Evolutionary conservation across 768 basidiomycete species (phyloP), one percentile per base, ranked within the genome.

Genomic region (Suillus subalutaceus): DNA sequence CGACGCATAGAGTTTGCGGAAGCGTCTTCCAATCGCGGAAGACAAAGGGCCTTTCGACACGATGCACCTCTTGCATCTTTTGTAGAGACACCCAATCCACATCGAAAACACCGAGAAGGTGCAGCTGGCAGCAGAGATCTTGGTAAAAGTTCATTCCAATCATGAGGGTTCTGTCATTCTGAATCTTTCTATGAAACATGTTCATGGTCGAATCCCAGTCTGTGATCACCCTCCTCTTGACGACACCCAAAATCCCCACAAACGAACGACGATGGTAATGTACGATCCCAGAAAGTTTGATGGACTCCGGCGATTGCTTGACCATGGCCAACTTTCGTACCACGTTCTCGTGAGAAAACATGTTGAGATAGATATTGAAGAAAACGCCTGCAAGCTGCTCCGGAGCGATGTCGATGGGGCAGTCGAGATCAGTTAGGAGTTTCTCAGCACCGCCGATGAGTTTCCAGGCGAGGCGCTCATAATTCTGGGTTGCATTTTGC

Each of bases 221-320:
- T 2, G 75, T 69, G 30, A 67, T 65, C 8, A 81, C 72, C 46
- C 77, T 74, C 26, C 72, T 73, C 65, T 80, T 81, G 41, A 86
- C 75, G 15, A 81, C 69, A 18, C 70, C 69, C 18, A 89, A 72
- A 50, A 90, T 73, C 3, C 78, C 67, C 1, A 77, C 85, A 62
- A 88, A 87, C 40, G 80, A 82, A 44, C 76, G 76, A 15, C 88
- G 81, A 12, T 73, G 79, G 68, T 89, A 88, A 66, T 84, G 84
- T 26, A 81, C 35, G 38, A 77, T 66, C 38, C 65, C 70, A 13
- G 72, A 68, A 15, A 63, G 64, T 0, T 48, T 50, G 12, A 69
- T 9, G 30, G 26, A 7, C 13, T 16, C 41, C 15, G 23, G 1
- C 9, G 68, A 71, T 5, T 57, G 13, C 46, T 66, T 63, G 12